These are phyloP conservation scores for Metschnikowia henanensis DNA, from an alignment of 805 yeast species.

Conservation along the genomic window DNA sequence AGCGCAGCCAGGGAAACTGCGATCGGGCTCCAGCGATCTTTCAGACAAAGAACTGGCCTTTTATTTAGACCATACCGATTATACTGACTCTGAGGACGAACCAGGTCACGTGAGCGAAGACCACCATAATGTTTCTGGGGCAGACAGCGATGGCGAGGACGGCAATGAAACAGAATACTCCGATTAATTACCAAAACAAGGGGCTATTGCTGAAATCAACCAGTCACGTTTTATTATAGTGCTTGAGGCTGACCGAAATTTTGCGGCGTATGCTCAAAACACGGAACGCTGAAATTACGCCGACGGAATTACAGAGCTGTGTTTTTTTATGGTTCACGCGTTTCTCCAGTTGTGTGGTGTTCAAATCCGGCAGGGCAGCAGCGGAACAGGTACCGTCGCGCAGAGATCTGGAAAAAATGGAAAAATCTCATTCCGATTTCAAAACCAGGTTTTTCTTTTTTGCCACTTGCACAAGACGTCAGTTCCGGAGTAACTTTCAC, in stretches of 20 bases:
- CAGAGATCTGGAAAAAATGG: slow-evolving; percentile 17
- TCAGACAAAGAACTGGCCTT: not conserved
- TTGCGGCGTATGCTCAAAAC: too few species aligned
- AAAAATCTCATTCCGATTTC: slow-evolving; percentile 2
- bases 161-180: slow-evolving; percentile 18
- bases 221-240: too few species aligned
- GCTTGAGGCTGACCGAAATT: too few species aligned
- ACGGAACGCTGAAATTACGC: too few species aligned
- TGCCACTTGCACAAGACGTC: slow-evolving; percentile 3
- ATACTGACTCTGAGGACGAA: slow-evolving; percentile 1
- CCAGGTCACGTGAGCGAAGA: slow-evolving; percentile 9
- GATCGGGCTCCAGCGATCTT: not conserved
- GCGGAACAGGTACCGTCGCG: slow-evolving; percentile 8
- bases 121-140: not conserved
- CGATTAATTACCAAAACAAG: slow-evolving; percentile 1
- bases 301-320: too few species aligned
- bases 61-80: slow-evolving; percentile 1
- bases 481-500: slow-evolving; percentile 1
- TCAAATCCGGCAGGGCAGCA: slow-evolving; percentile 6
- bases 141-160: not conserved
- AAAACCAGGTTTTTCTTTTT: not conserved
- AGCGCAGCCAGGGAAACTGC: too few species aligned
- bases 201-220: not conserved
- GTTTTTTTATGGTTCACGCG: not conserved
- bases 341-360: slow-evolving; percentile 12